Base-by-base conservation (phyloP, 768 basidiomycete species). In the Kwoniella sp. region DNA sequence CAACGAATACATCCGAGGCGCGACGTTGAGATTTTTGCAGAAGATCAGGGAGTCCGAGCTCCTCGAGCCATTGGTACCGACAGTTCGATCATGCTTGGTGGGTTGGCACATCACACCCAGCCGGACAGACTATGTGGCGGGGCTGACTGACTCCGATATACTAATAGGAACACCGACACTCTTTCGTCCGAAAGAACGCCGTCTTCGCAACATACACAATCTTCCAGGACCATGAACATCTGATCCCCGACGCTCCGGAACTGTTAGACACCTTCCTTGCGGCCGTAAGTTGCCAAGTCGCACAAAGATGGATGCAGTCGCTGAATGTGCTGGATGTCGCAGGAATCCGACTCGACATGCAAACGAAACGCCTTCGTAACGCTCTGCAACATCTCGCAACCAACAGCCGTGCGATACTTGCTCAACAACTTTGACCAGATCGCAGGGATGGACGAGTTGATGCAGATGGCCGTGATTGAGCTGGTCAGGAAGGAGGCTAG, bases 1-100 rank as follows among this genome's bases (percentile, higher is more conserved):
- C 9, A 98, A 99, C 75, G 96, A 99, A 84, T 99, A 97, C 81
- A 96, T 99, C 74, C 91, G 96, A 38, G 96, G 96, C 51, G 92
- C 93, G n/a, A 94, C 92, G 12, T 87, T 98, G 34, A 90, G 96
- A 26, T 95, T 94, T 83, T 86, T 98, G 13, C 92, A 95, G 83
- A 99, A 99, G 84, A 90, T 99, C 58, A 90, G 90, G 81, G 96
- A 98, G 72, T 84, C 87, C 2, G 96, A 99, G 80, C 87, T 98
- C 13, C 86, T 98, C 26, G 96, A 98, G 83, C 96, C 96, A 26
- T 87, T 98, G 67, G 86, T 98, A 65, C 96, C 96, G 13, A 93
- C 89, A 47, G 92, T 92, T 79, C 89, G 95, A 30, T 85, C 91
- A 34, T 97, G 94, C 80, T 87, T 98, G 62, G 83, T 84, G 55